Evolutionary conservation across 1,139 yeast species (phyloP), one percentile per base, ranked within the genome.

Genomic region (Schwanniomyces etchellsii): DNA sequence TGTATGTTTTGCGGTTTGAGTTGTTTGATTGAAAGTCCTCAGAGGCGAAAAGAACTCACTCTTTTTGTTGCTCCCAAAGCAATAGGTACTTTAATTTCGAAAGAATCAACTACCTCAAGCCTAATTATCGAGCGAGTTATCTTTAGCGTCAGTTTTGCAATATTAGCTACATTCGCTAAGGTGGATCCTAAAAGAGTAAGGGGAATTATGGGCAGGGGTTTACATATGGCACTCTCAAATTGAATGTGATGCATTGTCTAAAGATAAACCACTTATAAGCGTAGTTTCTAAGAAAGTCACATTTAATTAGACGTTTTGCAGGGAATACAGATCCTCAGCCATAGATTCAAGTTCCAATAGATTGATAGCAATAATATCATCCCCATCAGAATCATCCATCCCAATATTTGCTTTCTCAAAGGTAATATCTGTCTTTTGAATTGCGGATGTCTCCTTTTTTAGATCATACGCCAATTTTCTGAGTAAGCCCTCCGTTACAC

Each of bases 401-500:
- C 9, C 7, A 9, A 7, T 14, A 9, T 18, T n/a, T n/a, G 21
- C 9, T 37, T 66, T 67, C 37, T 67, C 74, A 40, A 67, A 67
- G 1, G 63, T 53, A 5, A 67, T 53, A 24, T 55, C 61, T 4
- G 43, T 32, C 35, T 55, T 60, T 6, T 34, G 29, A 6, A 65
- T 20, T 4, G 28, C 27, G 5, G 43, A 45, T 9, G 47, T 43
- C 30, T 48, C 61, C 31, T 58, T 64, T 30, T 57, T 62, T 29
- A 86, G 51, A 42, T 85, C 95, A 34, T 75, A 78, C 0, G 91
- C 83, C 26, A 89, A 55, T 21, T 74, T 65, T 33, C 84, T 60
- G 9, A 89, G 43, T 5, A 67, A 68, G 10, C 48, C 52, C 36
- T 73, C 79, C 24, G 54, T 50, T 15, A 80, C 67, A 24, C 56